A percentile compares a stretch with the other conserved stretches of the same genome.
These are phyloP conservation scores for Trichosporon ovoides DNA, from an alignment of 1,284 basidiomycete species.

Conservation along the genomic window DNA sequence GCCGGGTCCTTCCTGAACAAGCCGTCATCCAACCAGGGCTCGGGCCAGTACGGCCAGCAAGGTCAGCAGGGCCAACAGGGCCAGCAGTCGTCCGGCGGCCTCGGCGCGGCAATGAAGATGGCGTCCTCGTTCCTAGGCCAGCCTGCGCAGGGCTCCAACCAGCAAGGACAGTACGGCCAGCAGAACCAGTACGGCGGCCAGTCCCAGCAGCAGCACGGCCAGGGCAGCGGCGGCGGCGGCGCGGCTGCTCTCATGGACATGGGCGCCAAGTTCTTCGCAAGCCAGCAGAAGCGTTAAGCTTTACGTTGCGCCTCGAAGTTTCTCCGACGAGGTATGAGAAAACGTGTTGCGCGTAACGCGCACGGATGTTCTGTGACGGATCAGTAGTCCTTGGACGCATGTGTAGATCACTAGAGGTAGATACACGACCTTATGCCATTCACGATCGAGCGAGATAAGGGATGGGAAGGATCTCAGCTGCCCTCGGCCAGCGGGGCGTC, in stretches of 20 bases:
- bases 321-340: no score
- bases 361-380: no score
- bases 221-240: slow-evolving; percentile 4
- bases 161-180: not conserved
- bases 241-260: slow-evolving; percentile 3
- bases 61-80: not conserved
- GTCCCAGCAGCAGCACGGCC: not conserved
- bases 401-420: no score
- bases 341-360: no score
- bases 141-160: not conserved
- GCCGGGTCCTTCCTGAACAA: not conserved
- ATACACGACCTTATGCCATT: no score
- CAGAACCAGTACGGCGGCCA: not conserved
- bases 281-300: not conserved
- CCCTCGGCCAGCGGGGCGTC: no score
- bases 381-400: no score
- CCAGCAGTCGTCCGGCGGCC: not conserved
- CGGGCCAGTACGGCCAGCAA: not conserved
- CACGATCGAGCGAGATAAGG: no score
- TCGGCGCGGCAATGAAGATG: not conserved
- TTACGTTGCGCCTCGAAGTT: no score
- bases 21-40: not conserved
- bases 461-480: no score
- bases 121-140: not conserved
- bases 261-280: not conserved